These are phyloP conservation scores for Lactarius deliciosus DNA, from an alignment of 768 basidiomycete species.

Conservation along the genomic window DNA sequence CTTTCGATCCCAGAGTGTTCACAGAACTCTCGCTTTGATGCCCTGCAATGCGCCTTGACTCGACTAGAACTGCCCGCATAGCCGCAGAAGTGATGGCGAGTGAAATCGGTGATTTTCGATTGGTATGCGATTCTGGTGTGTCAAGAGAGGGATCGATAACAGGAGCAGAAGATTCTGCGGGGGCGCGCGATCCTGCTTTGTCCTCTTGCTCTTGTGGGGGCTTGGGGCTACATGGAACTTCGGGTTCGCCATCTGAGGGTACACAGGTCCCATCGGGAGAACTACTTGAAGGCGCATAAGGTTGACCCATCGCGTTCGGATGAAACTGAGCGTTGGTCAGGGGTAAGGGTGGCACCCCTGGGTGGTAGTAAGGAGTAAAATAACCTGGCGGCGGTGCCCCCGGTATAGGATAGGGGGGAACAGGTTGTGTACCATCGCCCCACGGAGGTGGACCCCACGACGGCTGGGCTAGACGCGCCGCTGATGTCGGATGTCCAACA, in stretches of 20 bases:
- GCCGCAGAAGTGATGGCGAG: constrained; percentile 32
- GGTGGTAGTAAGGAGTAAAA: constrained; percentile 28
- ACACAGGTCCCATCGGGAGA: constrained; percentile 7
- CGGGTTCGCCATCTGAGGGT: constrained; percentile 20
- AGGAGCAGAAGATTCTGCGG: constrained; percentile 26
- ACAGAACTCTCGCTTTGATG: not conserved
- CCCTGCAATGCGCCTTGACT: constrained; percentile 36
- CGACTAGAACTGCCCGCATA: constrained; percentile 40
- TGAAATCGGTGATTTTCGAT: constrained; percentile 26
- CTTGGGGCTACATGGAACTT: constrained; percentile 14
- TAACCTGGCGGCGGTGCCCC: constrained; percentile 25
- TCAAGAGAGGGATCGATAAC: constrained; percentile 44
- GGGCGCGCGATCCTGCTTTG: constrained; percentile 4
- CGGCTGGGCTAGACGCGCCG: constrained; percentile 44
- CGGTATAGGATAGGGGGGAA: constrained; percentile 24
- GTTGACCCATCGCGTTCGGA: constrained; percentile 4
- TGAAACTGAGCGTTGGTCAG: constrained; percentile 18
- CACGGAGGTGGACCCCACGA: constrained; percentile 39
- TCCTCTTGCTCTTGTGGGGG: constrained; percentile 21
- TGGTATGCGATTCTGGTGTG: constrained; percentile 27
- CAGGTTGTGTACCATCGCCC: constrained; percentile 36
- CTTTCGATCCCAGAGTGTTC: constrained; percentile 7
- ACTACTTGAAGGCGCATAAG: constrained; percentile 11
- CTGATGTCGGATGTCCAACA: constrained; percentile 53
- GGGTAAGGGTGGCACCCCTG: constrained; percentile 32